Evolutionary conservation across 1,284 basidiomycete genomes (phyloP).

Genomic region (Schizopora paradoxa): DNA sequence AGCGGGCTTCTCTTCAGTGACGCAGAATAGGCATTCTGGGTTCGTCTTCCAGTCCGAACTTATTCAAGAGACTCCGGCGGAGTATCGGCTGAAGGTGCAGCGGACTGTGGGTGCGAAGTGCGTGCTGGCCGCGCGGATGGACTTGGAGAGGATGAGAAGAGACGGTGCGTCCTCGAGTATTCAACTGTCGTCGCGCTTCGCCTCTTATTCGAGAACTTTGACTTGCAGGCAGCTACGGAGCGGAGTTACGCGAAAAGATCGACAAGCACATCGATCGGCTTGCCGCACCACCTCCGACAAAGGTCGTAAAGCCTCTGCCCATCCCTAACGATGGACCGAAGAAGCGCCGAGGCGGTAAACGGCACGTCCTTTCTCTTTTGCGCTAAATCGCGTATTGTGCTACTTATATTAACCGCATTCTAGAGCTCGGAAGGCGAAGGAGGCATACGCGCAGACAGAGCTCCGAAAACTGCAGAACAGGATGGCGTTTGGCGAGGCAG

Average conservation of each 20-base stretch:
- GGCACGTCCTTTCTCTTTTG: conserved; percentile 41
- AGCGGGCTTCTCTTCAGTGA: conserved; percentile 76
- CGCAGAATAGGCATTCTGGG: conserved; percentile 89
- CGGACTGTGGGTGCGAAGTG: conserved; percentile 92
- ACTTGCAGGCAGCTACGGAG: conserved; percentile 68
- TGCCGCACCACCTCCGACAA: conserved; percentile 90
- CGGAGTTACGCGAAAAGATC: conserved; percentile 77
- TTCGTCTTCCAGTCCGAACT: conserved; percentile 94
- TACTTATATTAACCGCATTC: not conserved
- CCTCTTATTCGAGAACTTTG: conserved; percentile 14
- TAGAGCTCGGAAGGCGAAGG: conserved; percentile 94
- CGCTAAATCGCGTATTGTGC: not conserved
- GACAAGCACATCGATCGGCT: conserved; percentile 90
- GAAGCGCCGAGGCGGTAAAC: conserved; percentile 92
- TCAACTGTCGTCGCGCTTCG: not conserved
- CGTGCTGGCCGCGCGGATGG: conserved; percentile 88
- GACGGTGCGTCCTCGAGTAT: conserved; percentile 50
- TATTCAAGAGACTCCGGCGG: conserved; percentile 81
- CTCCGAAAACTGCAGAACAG: conserved; percentile 95
- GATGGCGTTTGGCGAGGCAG: conserved; percentile 92
- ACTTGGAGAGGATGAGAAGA: conserved; percentile 72
- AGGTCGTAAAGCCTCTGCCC: conserved; percentile 93
- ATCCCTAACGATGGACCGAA: conserved; percentile 94
- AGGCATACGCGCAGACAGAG: conserved; percentile 95
- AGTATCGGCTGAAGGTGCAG: conserved; percentile 90